Conservation (phyloP, 805 yeast species). For the Starmerella geochares region DNA sequence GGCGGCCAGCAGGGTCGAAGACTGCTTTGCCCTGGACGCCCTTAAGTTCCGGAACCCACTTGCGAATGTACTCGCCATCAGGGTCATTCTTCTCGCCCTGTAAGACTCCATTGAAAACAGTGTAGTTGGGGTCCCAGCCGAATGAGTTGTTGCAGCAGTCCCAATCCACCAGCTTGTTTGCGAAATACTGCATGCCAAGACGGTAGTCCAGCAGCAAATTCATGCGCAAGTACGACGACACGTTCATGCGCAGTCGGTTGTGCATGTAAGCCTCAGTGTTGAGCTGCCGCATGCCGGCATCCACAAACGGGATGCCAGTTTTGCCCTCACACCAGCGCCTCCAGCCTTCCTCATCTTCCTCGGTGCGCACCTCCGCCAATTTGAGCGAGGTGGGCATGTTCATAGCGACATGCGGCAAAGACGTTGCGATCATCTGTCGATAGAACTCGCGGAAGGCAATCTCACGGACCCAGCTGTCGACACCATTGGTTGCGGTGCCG, state of each 20-base stretch:
- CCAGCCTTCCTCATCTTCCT: constrained; percentile 36
- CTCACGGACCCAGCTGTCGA: constrained; percentile 42
- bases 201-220: constrained; percentile 47
- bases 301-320: constrained; percentile 49
- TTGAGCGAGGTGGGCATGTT: constrained; percentile 41
- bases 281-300: constrained; percentile 48
- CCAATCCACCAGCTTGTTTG: constrained; percentile 41
- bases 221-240: constrained; percentile 43
- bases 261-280: constrained; percentile 44
- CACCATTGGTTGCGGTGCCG: constrained; percentile 29
- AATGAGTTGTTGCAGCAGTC: constrained; percentile 48
- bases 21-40: constrained; percentile 30
- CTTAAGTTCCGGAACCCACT: constrained; percentile 43
- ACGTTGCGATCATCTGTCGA: constrained; percentile 37
- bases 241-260: constrained; percentile 47
- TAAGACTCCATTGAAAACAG: constrained; percentile 44
- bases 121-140: constrained; percentile 55
- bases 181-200: constrained; percentile 44
- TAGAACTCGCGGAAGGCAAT: constrained; percentile 53
- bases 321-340: constrained; percentile 44
- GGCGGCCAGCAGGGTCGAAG: constrained; percentile 32
- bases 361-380: constrained; percentile 36
- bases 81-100: constrained; percentile 44
- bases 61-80: constrained; percentile 38
- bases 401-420: constrained; percentile 46